Evolutionary conservation across 1,284 basidiomycete genomes (phyloP).

Genomic region (Papiliotrema nemorosa): DNA sequence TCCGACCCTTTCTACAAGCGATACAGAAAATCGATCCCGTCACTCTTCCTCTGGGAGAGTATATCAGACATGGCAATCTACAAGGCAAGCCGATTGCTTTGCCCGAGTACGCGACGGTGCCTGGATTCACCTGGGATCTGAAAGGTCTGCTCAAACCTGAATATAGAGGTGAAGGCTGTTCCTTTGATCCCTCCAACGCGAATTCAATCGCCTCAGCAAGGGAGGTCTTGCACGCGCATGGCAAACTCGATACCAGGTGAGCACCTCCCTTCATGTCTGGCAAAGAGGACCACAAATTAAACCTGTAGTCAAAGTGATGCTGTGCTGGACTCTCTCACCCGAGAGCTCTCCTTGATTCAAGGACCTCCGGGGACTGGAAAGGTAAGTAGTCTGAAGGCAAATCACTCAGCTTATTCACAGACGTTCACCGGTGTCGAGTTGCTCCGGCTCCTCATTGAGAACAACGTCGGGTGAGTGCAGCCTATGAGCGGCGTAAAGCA

Average conservation of each 20-base stretch:
- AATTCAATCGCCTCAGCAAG: conserved; percentile 52
- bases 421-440: conserved; percentile 66
- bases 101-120: conserved; percentile 54
- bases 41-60: conserved; percentile 56
- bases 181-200: conserved; percentile 46
- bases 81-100: conserved; percentile 52
- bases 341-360: conserved; percentile 64
- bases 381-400: conserved; percentile 52
- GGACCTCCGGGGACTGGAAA: conserved; percentile 75
- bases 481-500: no score
- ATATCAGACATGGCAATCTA: conserved; percentile 52
- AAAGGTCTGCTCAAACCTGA: conserved; percentile 48
- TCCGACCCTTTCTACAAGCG: conserved; percentile 61
- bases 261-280: no score
- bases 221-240: conserved; percentile 43
- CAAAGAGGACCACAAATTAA: no score
- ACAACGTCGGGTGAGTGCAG: conserved; percentile 46
- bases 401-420: no score
- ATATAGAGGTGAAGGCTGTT: conserved; percentile 23
- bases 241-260: conserved; percentile 37
- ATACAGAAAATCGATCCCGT: conserved; percentile 55
- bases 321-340: conserved; percentile 58
- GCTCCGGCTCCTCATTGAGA: conserved; percentile 60
- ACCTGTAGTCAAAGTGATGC: conserved; percentile 62
- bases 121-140: conserved; percentile 56